Evolutionary conservation across 1,284 basidiomycete genomes (phyloP).

Genomic region (Cystobasidium sp.): DNA sequence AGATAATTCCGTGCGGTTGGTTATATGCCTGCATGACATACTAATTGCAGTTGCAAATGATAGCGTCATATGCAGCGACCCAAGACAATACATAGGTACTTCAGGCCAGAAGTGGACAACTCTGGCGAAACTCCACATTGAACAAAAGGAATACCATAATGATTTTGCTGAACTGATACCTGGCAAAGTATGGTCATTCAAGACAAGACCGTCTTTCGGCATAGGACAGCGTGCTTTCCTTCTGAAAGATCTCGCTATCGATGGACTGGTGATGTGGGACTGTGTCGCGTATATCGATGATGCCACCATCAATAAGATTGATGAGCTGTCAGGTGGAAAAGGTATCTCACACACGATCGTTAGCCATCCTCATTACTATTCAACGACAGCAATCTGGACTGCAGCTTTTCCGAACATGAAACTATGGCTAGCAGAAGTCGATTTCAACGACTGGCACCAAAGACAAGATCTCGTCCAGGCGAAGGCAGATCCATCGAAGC

Average conservation of each 20-base stretch:
- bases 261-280: slow-evolving; percentile 49
- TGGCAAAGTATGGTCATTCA: slow-evolving; percentile 45
- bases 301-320: slow-evolving; percentile 43
- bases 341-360: slow-evolving; percentile 47
- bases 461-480: slow-evolving; percentile 36
- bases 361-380: slow-evolving; percentile 48
- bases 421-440: slow-evolving; percentile 45
- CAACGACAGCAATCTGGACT: slow-evolving; percentile 46
- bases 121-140: slow-evolving; percentile 36
- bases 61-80: slow-evolving; percentile 31
- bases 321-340: slow-evolving; percentile 45
- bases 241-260: slow-evolving; percentile 41
- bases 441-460: slow-evolving; percentile 47
- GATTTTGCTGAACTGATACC: slow-evolving; percentile 47
- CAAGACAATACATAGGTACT: slow-evolving; percentile 46
- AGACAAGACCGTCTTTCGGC: slow-evolving; percentile 44
- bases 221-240: slow-evolving; percentile 50
- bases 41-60: neutral
- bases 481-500: neutral
- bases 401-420: slow-evolving; percentile 46
- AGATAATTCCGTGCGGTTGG: slow-evolving; percentile 29
- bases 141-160: slow-evolving; percentile 32
- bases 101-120: slow-evolving; percentile 49
- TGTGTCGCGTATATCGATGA: slow-evolving; percentile 49
- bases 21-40: neutral